Evolutionary conservation across 1,284 basidiomycete genomes (phyloP).

Genomic region (Caloboletus inedulis): DNA sequence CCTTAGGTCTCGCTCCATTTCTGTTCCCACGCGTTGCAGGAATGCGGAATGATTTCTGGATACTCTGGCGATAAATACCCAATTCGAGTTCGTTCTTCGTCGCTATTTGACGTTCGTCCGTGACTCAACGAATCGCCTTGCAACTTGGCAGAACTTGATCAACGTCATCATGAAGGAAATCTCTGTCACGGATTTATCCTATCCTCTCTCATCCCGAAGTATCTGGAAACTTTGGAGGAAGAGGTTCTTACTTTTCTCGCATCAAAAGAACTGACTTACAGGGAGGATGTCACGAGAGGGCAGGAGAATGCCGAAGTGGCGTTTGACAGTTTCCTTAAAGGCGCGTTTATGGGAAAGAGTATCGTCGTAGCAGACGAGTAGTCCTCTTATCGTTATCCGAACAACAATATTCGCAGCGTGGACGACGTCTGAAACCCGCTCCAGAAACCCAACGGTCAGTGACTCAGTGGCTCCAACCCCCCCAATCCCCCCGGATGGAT

Average conservation of each 20-base stretch:
- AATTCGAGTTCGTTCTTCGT: not conserved
- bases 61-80: not conserved
- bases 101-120: not conserved
- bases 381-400: too few relatives aligned
- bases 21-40: not conserved
- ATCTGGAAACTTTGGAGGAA: not conserved
- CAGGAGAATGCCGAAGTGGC: constrained; percentile 8
- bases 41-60: constrained; percentile 1
- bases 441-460: too few relatives aligned
- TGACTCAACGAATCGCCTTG: not conserved
- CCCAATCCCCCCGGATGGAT: too few relatives aligned
- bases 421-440: too few relatives aligned
- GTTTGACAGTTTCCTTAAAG: not conserved
- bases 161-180: not conserved
- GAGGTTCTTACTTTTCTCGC: not conserved
- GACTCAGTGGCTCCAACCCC: too few relatives aligned
- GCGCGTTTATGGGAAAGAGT: not conserved
- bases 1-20: not conserved
- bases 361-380: not conserved
- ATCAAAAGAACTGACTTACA: constrained; percentile 1
- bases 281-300: constrained; percentile 14
- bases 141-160: not conserved
- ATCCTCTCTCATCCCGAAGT: not conserved
- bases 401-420: too few relatives aligned
- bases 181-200: not conserved